Evolutionary conservation across 2,329 filamentous ascomycete species (phyloP).

Genomic region (Sarocladiaceae sp.): DNA sequence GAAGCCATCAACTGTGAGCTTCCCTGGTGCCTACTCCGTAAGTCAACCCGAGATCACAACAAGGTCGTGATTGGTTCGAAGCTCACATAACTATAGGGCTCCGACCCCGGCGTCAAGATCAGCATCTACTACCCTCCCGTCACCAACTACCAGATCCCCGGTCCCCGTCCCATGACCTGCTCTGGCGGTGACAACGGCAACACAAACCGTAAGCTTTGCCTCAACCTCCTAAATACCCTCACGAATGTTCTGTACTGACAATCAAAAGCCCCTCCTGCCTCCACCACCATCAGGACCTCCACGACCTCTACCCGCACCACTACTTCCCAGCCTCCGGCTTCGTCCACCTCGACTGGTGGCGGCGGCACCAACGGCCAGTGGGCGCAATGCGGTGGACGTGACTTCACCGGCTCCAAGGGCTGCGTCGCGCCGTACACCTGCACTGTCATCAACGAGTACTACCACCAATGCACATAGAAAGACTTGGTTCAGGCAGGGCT

Average conservation of each 20-base stretch:
- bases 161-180: conserved; percentile 19
- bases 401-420: not conserved
- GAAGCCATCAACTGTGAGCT: conserved; percentile 20
- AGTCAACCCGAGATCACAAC: conserved; percentile 1
- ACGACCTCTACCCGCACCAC: not conserved
- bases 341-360: not conserved
- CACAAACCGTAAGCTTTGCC: conserved; percentile 3
- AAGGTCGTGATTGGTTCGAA: not conserved
- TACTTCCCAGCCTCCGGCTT: not conserved
- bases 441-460: conserved; percentile 20
- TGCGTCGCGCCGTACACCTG: conserved; percentile 18
- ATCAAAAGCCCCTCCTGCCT: not conserved
- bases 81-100: conserved; percentile 11
- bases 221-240: too few relatives aligned
- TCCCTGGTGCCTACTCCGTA: conserved; percentile 21
- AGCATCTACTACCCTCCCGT: conserved; percentile 20
- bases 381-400: conserved; percentile 1
- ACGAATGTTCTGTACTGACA: not conserved
- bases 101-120: conserved; percentile 21
- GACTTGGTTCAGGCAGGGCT: too few relatives aligned
- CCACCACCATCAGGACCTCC: conserved; percentile 5
- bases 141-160: conserved; percentile 21
- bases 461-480: conserved; percentile 21
- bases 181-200: conserved; percentile 3
- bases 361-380: not conserved